A percentile compares a stretch with the other conserved stretches of the same genome.
These are phyloP conservation scores for Amanita pallidorosea DNA, from an alignment of 768 basidiomycete species.

Conservation along the genomic window DNA sequence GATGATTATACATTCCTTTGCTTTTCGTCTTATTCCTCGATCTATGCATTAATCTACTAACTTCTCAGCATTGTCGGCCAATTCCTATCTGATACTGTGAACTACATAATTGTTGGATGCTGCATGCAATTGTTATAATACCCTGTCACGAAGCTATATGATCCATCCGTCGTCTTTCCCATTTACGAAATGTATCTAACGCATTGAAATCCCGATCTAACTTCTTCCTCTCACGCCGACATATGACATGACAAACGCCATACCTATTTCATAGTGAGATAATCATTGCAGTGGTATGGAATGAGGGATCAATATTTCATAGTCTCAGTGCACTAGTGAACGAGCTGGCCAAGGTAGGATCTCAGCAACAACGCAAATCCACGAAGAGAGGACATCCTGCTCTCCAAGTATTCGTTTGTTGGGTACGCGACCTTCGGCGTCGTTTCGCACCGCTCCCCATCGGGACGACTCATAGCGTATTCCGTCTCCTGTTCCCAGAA, in stretches of 20 bases:
- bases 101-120: constrained; percentile 1
- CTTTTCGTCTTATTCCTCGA: background rate
- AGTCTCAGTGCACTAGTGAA: constrained; percentile 43
- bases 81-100: background rate
- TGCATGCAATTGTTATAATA: constrained; percentile 3
- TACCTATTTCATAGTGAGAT: constrained; percentile 21
- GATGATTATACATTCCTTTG: background rate
- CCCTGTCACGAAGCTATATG: constrained; percentile 2
- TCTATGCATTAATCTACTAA: constrained; percentile 5
- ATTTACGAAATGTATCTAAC: background rate
- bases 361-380: constrained; percentile 13
- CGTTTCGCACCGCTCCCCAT: constrained; percentile 36
- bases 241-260: background rate
- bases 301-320: background rate
- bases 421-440: constrained; percentile 31
- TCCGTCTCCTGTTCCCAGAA: constrained; percentile 79
- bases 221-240: background rate
- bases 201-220: too few species aligned
- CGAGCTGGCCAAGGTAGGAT: constrained; percentile 28
- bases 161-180: background rate
- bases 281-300: background rate
- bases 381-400: constrained; percentile 23
- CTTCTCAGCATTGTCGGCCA: background rate
- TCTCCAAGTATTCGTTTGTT: constrained; percentile 28
- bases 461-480: constrained; percentile 47